Base-by-base conservation (phyloP, 2,329 filamentous ascomycete genomes). In the Xylariaceae sp. region DNA sequence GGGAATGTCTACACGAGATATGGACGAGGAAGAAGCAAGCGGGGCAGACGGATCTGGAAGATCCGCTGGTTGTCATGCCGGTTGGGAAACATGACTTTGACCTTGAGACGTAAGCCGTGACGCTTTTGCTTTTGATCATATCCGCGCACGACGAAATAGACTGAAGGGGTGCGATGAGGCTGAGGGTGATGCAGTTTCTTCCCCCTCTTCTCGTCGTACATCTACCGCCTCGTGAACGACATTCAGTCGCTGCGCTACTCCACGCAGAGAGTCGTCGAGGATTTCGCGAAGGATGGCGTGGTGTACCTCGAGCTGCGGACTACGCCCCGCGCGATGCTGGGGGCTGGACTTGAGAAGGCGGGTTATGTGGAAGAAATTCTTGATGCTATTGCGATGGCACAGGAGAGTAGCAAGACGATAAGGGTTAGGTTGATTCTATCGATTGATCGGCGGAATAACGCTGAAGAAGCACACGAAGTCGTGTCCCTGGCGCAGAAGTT, bases 301-400 rank as follows among this genome's bases (percentile, higher is more conserved):
- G 75, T 80, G n/a, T 92, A 94, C 63, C 76, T 91, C 11, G 89
- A 95, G 65, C 78, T 94, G 19, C 82, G 89, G 39, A 92, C 89
- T 1, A 94, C 88, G 1, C 89, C 89, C 1, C 81, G 89, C 46
- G 75, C 77, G 2, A 80, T 85, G 32, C 72, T 76, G 3, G 63
- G 68, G 0, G 71, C 73, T 6, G 68, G 68, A 12, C 70, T 89
- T 36, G 79, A 82, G 19, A 82, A 83, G 54, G 76, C 77, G 4
- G 71, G 74, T 47, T 92, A 94, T 66, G 75, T 92, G 31, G 58
- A 71, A 32, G 78, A 79, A 6, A 75, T 94, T n/a, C 74, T 90
- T 9, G 66, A 71, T n/a, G 75, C 80, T n/a, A 83, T 92, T 30
- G 64, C 70, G 2, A 60, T 57, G 36, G 58, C 66, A 42, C 50